Conservation (phyloP, 305 asterid genomes). For the Fraxinus baroniana region DNA sequence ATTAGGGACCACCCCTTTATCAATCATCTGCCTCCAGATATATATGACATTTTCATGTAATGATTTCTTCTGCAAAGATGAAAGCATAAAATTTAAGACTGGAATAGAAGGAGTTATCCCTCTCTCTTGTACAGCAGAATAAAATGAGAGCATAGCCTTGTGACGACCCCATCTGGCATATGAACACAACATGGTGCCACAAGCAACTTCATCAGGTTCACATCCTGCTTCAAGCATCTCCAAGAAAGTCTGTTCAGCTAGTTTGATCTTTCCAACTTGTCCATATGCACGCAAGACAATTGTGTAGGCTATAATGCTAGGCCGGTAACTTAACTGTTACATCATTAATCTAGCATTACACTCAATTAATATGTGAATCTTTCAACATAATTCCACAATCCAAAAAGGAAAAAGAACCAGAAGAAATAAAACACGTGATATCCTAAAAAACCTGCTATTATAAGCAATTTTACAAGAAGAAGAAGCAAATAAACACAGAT, state of each 20-base stretch:
- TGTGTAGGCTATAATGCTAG: constrained; percentile 83
- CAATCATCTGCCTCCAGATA: constrained; percentile 69
- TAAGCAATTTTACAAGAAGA: neutral
- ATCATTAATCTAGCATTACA: constrained; percentile 74
- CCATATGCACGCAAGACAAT: constrained; percentile 84
- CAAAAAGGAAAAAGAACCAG: neutral
- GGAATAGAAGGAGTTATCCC: constrained; percentile 53
- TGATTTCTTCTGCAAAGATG: constrained; percentile 87
- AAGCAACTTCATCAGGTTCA: constrained; percentile 95
- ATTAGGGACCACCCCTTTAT: constrained; percentile 61
- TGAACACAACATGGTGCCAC: constrained; percentile 92
- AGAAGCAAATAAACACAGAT: neutral
- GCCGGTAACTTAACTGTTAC: constrained; percentile 89
- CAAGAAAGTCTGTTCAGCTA: constrained; percentile 82
- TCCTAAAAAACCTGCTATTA: neutral
- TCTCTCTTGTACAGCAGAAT: constrained; percentile 78
- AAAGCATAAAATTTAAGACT: constrained; percentile 89
- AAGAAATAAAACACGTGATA: neutral
- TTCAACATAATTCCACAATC: neutral
- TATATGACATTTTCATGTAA: constrained; percentile 57
- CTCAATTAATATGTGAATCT: constrained; percentile 44
- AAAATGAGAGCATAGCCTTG: constrained; percentile 84
- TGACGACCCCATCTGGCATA: constrained; percentile 93
- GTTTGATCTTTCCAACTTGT: constrained; percentile 83
- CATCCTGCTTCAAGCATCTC: constrained; percentile 97